Conservation (phyloP, 192 early-diverging fungal species). For the Mortierella hygrophila region DNA sequence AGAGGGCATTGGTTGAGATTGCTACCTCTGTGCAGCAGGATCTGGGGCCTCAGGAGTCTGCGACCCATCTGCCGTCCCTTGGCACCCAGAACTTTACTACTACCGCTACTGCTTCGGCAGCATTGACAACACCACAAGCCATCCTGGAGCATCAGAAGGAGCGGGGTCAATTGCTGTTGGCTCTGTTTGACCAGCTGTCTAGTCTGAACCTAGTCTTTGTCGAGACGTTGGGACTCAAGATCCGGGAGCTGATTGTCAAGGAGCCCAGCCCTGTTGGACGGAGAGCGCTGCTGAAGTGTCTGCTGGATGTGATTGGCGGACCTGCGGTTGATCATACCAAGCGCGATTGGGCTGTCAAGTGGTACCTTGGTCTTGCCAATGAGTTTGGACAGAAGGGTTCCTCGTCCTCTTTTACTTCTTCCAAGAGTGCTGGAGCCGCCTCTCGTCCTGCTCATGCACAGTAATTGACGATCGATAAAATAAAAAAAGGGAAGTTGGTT, state of each 20-base stretch:
- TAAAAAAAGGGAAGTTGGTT: no score
- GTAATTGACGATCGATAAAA: no score
- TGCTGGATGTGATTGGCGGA: constrained; percentile 50
- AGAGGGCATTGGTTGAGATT: constrained; percentile 18
- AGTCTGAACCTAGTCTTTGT: constrained; percentile 58
- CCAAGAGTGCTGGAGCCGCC: background rate
- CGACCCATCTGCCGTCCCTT: constrained; percentile 26
- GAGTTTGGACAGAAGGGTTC: constrained; percentile 24
- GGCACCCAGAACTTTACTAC: background rate
- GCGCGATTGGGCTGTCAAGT: constrained; percentile 53
- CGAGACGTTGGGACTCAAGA: constrained; percentile 48
- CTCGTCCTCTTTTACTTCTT: background rate
- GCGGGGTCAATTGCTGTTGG: constrained; percentile 49
- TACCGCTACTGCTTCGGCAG: background rate
- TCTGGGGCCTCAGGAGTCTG: constrained; percentile 24
- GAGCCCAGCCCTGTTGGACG: constrained; percentile 30
- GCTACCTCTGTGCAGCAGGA: constrained; percentile 18
- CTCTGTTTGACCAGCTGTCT: constrained; percentile 54
- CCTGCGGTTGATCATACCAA: constrained; percentile 50
- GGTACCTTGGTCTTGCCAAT: constrained; percentile 41
- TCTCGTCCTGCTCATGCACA: background rate
- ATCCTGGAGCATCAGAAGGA: constrained; percentile 29
- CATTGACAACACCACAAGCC: background rate
- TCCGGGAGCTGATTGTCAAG: constrained; percentile 36
- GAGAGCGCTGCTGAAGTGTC: constrained; percentile 37